Conservation (phyloP, 2,329 filamentous ascomycete genomes). For the Colletotrichum limetticola region DNA sequence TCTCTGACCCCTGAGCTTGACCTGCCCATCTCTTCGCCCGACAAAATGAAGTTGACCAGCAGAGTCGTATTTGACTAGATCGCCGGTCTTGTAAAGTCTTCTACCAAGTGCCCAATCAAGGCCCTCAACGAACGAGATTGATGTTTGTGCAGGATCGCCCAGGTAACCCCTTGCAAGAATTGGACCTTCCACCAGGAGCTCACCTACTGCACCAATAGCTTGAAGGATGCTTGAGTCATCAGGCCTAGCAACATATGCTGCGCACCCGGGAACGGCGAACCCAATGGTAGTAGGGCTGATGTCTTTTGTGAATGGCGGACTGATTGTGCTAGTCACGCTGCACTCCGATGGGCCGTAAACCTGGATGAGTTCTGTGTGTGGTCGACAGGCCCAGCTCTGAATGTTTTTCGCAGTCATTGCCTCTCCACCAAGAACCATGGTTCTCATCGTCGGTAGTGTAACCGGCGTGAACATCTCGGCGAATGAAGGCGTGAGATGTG, state of each 20-base stretch:
- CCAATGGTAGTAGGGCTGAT: conserved; percentile 49
- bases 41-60: conserved; percentile 80
- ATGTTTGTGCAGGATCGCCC: conserved; percentile 69
- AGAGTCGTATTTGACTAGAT: conserved; percentile 80
- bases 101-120: conserved; percentile 65
- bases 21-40: conserved; percentile 80
- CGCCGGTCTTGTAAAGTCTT: conserved; percentile 83
- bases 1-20: conserved; percentile 83
- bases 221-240: conserved; percentile 9
- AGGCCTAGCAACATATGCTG: conserved; percentile 34
- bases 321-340: conserved; percentile 44
- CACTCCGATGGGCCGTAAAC: conserved; percentile 66
- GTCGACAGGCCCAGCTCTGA: conserved; percentile 54
- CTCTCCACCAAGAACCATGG: conserved; percentile 61
- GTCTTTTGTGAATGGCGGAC: conserved; percentile 46
- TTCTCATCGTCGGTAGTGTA: conserved; percentile 56
- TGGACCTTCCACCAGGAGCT: conserved; percentile 38
- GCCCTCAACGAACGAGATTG: conserved; percentile 75
- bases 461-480: conserved; percentile 56
- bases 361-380: conserved; percentile 52
- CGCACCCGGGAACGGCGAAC: conserved; percentile 39
- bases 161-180: conserved; percentile 69
- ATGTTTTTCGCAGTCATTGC: conserved; percentile 62
- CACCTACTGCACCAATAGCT: conserved; percentile 35
- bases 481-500: conserved; percentile 61